Base-by-base conservation (phyloP, 2,329 filamentous ascomycete genomes). In the Capronia coronata region DNA sequence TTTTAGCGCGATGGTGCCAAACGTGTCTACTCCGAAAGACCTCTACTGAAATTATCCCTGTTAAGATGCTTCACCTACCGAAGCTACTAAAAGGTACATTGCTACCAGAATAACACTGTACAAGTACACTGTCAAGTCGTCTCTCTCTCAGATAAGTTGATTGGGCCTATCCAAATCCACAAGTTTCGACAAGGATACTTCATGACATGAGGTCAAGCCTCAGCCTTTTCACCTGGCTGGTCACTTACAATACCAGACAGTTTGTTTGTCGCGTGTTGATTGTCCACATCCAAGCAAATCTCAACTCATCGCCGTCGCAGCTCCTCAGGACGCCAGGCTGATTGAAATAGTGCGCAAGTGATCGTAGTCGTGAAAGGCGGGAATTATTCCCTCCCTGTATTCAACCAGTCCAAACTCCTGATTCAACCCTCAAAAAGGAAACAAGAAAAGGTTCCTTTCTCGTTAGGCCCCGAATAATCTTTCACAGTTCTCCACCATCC, bases 401-500 rank as follows among this genome's bases (percentile, higher is more conserved):
- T 16, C 25, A 19, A 25, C 39, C 47, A 29, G 46, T 38, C 47
- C 43, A 38, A 52, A 43, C 25, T 30, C 46, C 45, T 34, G 45
- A 52, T 45, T 44, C 49, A 52, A 49, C n/a, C n/a, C n/a, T n/a
- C n/a, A n/a, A n/a, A n/a, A n/a, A n/a, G n/a, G n/a, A n/a, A n/a
- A n/a, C n/a, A n/a, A n/a, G n/a, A n/a, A n/a, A n/a, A n/a, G n/a
- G n/a, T n/a, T n/a, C n/a, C n/a, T n/a, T n/a, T n/a, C n/a, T n/a
- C n/a, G n/a, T n/a, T n/a, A n/a, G n/a, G n/a, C n/a, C 19, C 68
- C 67, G 65, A 96, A 97, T 53, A 96, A 86, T 59, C 77, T 79
- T 62, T 87, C 79, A 65, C 86, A 89, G 67, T 95, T 86, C 66
- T 97, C 91, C 58, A 97, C 85, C 64, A 98, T 76, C 62, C 93